Conservation (phyloP, 441 rosid species). For the Corymbia citriodora region DNA sequence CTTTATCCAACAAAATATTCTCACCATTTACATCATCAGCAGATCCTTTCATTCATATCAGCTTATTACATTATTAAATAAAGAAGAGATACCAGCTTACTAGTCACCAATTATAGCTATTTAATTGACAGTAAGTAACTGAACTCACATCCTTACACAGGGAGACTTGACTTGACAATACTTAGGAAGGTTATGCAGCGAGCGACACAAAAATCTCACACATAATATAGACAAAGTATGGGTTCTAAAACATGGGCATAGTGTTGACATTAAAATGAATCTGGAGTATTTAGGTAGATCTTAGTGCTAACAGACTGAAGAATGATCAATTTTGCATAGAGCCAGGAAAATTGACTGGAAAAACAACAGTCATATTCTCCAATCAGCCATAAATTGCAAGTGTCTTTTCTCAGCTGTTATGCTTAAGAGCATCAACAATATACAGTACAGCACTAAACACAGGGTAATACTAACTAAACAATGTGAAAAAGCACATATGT, state of each 20-base stretch:
- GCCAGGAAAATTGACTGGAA: not conserved
- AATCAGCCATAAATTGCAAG: not conserved
- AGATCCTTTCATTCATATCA: not conserved
- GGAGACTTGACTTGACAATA: not conserved
- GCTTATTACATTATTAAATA: not conserved
- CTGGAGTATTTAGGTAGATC: not conserved
- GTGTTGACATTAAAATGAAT: not conserved
- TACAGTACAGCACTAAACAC: not conserved
- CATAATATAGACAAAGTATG: not conserved
- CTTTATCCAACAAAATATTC: not conserved
- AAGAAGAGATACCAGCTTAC: not conserved
- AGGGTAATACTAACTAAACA: not conserved
- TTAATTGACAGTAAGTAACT: not conserved
- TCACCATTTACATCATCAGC: not conserved
- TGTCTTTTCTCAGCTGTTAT: not conserved
- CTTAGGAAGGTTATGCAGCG: not conserved
- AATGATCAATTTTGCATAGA: not conserved
- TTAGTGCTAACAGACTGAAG: not conserved
- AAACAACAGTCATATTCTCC: not conserved
- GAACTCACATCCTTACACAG: not conserved
- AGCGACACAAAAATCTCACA: not conserved
- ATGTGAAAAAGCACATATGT: not conserved
- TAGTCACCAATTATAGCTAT: not conserved
- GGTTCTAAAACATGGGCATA: not conserved
- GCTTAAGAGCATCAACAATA: not conserved